These are phyloP conservation scores for Phaeotremella skinneri DNA, from an alignment of 768 basidiomycete species.

Conservation along the genomic window DNA sequence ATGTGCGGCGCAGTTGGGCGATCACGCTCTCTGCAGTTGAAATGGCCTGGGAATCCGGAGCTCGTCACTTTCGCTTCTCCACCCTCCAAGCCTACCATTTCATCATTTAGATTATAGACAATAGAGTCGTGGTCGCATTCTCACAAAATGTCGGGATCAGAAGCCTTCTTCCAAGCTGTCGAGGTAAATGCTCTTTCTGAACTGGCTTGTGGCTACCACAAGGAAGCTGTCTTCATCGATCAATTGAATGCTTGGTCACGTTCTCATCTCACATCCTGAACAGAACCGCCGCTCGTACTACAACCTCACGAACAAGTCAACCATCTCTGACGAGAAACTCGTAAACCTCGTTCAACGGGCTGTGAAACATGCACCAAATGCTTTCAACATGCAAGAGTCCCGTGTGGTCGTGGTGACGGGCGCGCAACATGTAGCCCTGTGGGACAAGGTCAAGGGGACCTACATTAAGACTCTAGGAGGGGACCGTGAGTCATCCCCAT, in stretches of 20 bases:
- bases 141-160: constrained; percentile 2
- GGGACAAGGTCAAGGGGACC: constrained; percentile 31
- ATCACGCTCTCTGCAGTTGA: no score
- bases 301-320: constrained; percentile 39
- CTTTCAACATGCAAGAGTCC: constrained; percentile 52
- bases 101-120: no score
- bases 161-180: constrained; percentile 14
- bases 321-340: constrained; percentile 46
- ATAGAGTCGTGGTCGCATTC: no score
- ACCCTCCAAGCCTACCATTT: no score
- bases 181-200: constrained; percentile 1
- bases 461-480: constrained; percentile 10
- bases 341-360: constrained; percentile 46
- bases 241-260: not conserved
- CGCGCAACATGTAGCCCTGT: constrained; percentile 40
- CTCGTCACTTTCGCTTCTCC: no score
- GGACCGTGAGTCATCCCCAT: constrained; percentile 17
- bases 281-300: constrained; percentile 51
- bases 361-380: constrained; percentile 49
- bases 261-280: not conserved
- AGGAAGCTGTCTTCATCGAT: no score
- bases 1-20: no score
- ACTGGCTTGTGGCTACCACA: no score
- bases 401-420: constrained; percentile 51
- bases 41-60: no score